These are phyloP conservation scores for Erodium maritimum DNA, from an alignment of 345 rosid genomes.

Conservation along the genomic window DNA sequence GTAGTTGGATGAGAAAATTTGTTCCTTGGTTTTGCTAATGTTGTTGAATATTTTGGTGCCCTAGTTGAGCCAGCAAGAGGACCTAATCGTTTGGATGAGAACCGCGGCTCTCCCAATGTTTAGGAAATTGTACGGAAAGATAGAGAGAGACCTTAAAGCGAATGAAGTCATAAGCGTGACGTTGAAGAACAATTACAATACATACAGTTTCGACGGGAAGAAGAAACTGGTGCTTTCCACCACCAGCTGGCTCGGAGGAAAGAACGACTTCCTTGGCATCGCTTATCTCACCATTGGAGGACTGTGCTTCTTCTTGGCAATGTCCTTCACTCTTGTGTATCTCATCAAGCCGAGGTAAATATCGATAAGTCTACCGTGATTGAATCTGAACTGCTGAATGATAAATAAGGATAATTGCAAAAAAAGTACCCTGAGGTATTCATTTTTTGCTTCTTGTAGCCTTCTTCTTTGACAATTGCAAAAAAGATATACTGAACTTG, in stretches of 20 bases:
- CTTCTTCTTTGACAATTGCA: too few relatives aligned
- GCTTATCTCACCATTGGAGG: slow-evolving; percentile 91
- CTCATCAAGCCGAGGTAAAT: slow-evolving; percentile 84
- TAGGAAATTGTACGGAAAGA: slow-evolving; percentile 89
- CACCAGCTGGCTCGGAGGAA: too few relatives aligned
- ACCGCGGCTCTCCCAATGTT: slow-evolving; percentile 99
- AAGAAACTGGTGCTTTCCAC: slow-evolving; percentile 95
- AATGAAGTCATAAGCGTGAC: slow-evolving; percentile 42
- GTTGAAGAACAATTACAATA: slow-evolving; percentile 65
- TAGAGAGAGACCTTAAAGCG: slow-evolving; percentile 59
- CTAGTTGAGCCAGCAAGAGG: slow-evolving; percentile 88
- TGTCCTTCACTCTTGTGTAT: slow-evolving; percentile 71
- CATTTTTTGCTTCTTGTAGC: too few relatives aligned
- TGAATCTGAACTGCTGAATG: too few relatives aligned
- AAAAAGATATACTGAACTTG: too few relatives aligned
- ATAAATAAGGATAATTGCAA: too few relatives aligned
- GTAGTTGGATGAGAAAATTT: too few relatives aligned
- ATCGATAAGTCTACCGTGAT: not conserved
- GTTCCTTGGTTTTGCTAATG: too few relatives aligned
- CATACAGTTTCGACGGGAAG: slow-evolving; percentile 89
- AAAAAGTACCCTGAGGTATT: too few relatives aligned
- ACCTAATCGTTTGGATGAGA: slow-evolving; percentile 98
- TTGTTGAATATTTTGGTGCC: slow-evolving; percentile 5
- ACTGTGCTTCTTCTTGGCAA: slow-evolving; percentile 71
- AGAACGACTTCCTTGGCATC: slow-evolving; percentile 96